These are phyloP conservation scores for Zygoascus sp. DNA, from an alignment of 1,139 yeast species.

Conservation along the genomic window DNA sequence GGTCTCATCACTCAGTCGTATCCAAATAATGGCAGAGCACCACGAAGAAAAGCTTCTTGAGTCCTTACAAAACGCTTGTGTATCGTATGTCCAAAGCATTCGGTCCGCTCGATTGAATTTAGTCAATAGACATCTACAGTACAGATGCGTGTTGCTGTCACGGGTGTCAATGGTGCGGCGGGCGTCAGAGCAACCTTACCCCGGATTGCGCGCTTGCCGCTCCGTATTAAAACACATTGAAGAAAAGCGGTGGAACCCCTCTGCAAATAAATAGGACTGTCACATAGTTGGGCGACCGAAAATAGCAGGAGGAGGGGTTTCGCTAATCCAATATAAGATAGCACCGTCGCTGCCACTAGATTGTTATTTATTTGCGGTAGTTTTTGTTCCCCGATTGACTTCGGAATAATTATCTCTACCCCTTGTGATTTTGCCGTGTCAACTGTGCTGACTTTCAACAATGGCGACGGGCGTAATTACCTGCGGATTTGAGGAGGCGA, in stretches of 20 bases:
- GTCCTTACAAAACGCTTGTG: background rate
- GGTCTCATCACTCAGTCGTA: background rate
- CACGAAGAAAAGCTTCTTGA: background rate
- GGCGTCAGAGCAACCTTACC: background rate
- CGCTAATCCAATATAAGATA: background rate
- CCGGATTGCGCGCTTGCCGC: background rate
- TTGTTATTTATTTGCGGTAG: background rate
- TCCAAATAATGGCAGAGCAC: background rate
- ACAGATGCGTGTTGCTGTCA: background rate
- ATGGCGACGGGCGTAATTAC: background rate
- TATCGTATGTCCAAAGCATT: background rate
- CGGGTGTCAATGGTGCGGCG: background rate
- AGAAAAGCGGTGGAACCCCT: background rate
- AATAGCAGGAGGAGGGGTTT: too few relatives aligned
- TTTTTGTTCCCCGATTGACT: background rate
- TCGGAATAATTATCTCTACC: too few relatives aligned
- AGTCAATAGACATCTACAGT: background rate
- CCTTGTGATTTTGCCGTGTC: too few relatives aligned
- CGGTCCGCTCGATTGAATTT: background rate
- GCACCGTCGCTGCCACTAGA: background rate
- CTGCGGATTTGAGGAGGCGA: constrained; percentile 9
- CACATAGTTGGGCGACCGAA: too few relatives aligned
- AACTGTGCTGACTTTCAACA: too few relatives aligned
- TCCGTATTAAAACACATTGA: background rate
- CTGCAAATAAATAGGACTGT: background rate